Conservation (phyloP, 306 rosid genomes). For the Citrullus mucosospermus region DNA sequence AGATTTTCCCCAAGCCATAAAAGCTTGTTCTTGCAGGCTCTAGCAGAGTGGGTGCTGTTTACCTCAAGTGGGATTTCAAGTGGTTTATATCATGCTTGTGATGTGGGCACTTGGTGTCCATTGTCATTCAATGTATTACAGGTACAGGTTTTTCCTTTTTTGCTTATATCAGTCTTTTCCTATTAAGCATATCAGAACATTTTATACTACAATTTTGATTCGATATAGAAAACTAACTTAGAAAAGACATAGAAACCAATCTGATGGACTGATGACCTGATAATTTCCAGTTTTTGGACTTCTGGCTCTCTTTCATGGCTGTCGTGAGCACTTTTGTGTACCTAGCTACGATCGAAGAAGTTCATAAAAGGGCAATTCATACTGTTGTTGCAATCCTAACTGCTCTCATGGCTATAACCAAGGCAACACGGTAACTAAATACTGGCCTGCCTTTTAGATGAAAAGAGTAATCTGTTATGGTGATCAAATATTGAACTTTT, state of each 20-base stretch:
- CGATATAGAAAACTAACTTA: no score
- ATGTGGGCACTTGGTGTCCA: slow-evolving; percentile 93
- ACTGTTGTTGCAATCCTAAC: slow-evolving; percentile 73
- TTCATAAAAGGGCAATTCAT: slow-evolving; percentile 64
- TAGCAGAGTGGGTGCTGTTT: slow-evolving; percentile 74
- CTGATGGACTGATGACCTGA: background rate
- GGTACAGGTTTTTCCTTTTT: slow-evolving; percentile 30
- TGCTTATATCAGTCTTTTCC: background rate
- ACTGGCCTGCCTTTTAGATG: background rate
- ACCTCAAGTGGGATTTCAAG: slow-evolving; percentile 86
- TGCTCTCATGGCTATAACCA: slow-evolving; percentile 74
- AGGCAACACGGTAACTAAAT: slow-evolving; percentile 65
- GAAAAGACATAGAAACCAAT: background rate
- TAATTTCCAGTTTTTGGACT: slow-evolving; percentile 84
- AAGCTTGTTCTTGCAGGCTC: slow-evolving; percentile 49
- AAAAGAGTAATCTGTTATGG: background rate
- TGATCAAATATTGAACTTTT: slow-evolving; percentile 9
- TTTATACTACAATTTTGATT: background rate
- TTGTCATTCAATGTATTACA: slow-evolving; percentile 54
- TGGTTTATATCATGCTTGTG: slow-evolving; percentile 90
- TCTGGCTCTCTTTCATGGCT: slow-evolving; percentile 99
- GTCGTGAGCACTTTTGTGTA: slow-evolving; percentile 80
- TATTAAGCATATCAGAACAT: background rate
- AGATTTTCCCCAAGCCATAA: background rate
- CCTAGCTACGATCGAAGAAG: slow-evolving; percentile 65